Base-by-base conservation (phyloP, 768 basidiomycete species). In the Pulveroboletus sp. region DNA sequence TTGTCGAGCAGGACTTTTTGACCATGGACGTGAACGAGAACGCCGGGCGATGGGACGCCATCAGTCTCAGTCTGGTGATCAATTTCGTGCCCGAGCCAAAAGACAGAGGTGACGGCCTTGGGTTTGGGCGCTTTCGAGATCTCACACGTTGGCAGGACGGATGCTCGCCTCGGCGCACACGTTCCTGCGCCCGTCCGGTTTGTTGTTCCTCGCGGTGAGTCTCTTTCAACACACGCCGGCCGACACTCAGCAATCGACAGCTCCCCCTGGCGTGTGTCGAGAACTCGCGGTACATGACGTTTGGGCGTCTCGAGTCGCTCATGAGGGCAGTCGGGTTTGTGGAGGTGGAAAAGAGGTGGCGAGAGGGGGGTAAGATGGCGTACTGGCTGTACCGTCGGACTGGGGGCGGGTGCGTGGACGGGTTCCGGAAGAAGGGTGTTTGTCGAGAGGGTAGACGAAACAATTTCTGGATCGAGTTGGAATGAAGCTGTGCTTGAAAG, bases 1-100 rank as follows among this genome's bases (percentile, higher is more conserved):
- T 96, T 23, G 22, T 73, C n/a, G 83, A 94, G 63, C 91, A 93
- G 63, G 90, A 96, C 63, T 94, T 95, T 59, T 65, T 95, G 37
- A 62, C 76, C 6, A 71, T 93, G 66, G 79, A 85, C 43, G 57
- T 65, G 44, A 62, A 58, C 16, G 71, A 76, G 55, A 70, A 86
- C 60, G 61, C 62, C 10, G 75, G 69, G 51, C 73, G 72, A 56
- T 96, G 91, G 86, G 85, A 91, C 56, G 61, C 83, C 17, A 77
- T 95, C 49, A 91, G 89, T 64, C 79, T 94, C 22, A 93, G 91
- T 59, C 71, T 96, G 30, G 93, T 96, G 5, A 68, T 96, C 4
- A 96, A 96, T 62, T 96, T 94, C 61, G 88, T 93, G 2, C 84
- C 89, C 20, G 76, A 82, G 23, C 73, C 87, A 0, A 70, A 71